Base-by-base conservation (phyloP, 23 red algal species). In the Agarophyton chilense region DNA sequence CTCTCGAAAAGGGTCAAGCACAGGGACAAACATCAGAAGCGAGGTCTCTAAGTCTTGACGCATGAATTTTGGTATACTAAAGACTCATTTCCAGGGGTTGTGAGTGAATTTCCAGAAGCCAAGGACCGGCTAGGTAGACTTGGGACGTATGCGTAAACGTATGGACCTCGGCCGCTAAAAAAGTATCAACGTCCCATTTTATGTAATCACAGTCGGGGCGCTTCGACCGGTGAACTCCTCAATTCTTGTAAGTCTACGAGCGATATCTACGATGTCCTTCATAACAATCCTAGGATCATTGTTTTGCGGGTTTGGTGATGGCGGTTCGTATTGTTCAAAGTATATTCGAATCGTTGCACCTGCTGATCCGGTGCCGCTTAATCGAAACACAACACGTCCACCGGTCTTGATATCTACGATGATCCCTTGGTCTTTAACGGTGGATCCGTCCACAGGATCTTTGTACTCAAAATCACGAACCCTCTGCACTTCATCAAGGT, bases 321-420 rank as follows among this genome's bases (percentile, higher is more conserved):
- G 72, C 22, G 65, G 22, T 47, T 93, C 86, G 72, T 98, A 98
- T 34, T 82, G 35, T 63, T 98, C 96, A 38, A 86, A 72, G 67
- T 98, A 98, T 34, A 98, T 85, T 35, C 96, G 96, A 49, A 98
- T 78, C 14, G 96, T 98, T 31, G 91, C 93, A 25, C 85, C 93
- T 4, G 81, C 40, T 13, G 96, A 98, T n/a, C 93, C 92, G 16
- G 96, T 98, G 18, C 96, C 96, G 57, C 79, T 88, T 29, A 98
- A 57, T 57, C 96, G 96, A 47, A 98, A 88, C 13, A 95, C 89
- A 26, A 94, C 36, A 16, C 96, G 92, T 7, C 77, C 49, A 38
- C 67, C 68, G 16, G 5, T 44, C 6, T 44, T 72, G 26, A 72
- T 19, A 39, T 77, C 82, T 19, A 56, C 57, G 10, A 89, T 92